These are phyloP conservation scores for Sporopachydermia cereana DNA, from an alignment of 1,139 yeast species.

Conservation along the genomic window DNA sequence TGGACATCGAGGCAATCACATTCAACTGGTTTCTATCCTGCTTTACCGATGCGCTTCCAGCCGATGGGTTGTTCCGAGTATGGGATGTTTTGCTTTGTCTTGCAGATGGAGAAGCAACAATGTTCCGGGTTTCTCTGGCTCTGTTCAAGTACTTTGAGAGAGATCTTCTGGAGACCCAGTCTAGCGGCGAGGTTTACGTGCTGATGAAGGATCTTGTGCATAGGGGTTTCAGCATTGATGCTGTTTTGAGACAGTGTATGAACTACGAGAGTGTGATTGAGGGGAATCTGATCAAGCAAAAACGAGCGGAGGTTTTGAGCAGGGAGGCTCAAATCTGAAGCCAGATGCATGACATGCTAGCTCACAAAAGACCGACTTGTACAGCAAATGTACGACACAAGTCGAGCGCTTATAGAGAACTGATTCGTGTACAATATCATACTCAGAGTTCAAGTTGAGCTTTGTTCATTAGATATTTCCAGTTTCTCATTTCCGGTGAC, in stretches of 20 bases:
- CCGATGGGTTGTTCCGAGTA: slow-evolving; percentile 40
- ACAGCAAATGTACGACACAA: no score
- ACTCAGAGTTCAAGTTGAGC: no score
- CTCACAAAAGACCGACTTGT: no score
- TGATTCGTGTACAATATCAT: no score
- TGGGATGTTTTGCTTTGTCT: slow-evolving; percentile 39
- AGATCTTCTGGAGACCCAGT: slow-evolving; percentile 21
- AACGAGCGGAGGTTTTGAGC: background rate
- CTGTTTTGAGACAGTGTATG: background rate
- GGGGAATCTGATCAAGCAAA: background rate
- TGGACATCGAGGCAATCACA: slow-evolving; percentile 41
- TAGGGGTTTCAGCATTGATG: slow-evolving; percentile 1
- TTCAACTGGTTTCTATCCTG: slow-evolving; percentile 50
- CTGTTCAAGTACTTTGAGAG: slow-evolving; percentile 32
- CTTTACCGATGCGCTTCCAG: slow-evolving; percentile 42
- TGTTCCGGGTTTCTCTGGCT: slow-evolving; percentile 29
- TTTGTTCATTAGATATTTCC: no score
- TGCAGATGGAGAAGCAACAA: slow-evolving; percentile 26
- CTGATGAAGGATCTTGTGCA: slow-evolving; percentile 31
- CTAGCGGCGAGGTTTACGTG: slow-evolving; percentile 31
- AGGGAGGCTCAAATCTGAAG: slow-evolving; percentile 8
- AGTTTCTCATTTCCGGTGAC: no score
- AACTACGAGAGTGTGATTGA: background rate
- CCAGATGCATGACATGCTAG: no score
- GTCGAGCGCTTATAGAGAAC: no score